Conservation (phyloP, 1,284 basidiomycete genomes). For the Somion occarium region DNA sequence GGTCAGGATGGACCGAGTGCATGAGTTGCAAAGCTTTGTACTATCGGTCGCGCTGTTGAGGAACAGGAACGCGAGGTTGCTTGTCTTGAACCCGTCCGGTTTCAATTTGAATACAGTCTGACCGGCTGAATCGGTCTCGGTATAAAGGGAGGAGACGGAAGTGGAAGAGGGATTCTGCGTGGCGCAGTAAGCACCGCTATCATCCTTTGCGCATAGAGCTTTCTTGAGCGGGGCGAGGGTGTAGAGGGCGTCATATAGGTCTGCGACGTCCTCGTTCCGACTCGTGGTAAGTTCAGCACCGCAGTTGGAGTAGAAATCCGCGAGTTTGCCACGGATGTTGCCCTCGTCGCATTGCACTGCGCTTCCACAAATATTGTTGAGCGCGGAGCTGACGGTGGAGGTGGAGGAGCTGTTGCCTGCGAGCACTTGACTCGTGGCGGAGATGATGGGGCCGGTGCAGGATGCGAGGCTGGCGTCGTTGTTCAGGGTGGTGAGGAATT, state of each 20-base stretch:
- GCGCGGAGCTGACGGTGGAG: conserved; percentile 42
- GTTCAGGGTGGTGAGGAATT: conserved; percentile 64
- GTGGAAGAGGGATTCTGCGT: conserved; percentile 16
- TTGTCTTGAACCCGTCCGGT: conserved; percentile 53
- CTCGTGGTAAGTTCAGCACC: conserved; percentile 55
- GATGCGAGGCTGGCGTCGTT: conserved; percentile 46
- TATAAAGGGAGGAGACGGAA: conserved; percentile 14
- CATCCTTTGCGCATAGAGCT: conserved; percentile 74
- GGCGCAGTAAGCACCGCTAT: conserved; percentile 66
- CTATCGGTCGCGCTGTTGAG: conserved; percentile 48
- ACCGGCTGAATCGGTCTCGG: conserved; percentile 10
- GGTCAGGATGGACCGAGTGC: conserved; percentile 72
- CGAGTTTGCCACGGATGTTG: conserved; percentile 56
- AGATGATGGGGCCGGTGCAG: conserved; percentile 65
- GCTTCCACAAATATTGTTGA: conserved; percentile 55
- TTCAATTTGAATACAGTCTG: conserved; percentile 51
- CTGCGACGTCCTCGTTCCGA: conserved; percentile 45
- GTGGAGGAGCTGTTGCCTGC: conserved; percentile 42
- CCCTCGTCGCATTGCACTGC: conserved; percentile 50
- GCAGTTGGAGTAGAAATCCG: conserved; percentile 69
- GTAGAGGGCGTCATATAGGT: conserved; percentile 79
- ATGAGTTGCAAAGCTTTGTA: conserved; percentile 68
- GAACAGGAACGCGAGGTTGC: conserved; percentile 81
- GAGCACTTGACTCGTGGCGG: conserved; percentile 56
- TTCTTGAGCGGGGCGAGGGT: conserved; percentile 55